phyloP scores from a whole-genome alignment of 768 basidiomycete genomes.

The Macrolepiota dolichaula region DNA sequence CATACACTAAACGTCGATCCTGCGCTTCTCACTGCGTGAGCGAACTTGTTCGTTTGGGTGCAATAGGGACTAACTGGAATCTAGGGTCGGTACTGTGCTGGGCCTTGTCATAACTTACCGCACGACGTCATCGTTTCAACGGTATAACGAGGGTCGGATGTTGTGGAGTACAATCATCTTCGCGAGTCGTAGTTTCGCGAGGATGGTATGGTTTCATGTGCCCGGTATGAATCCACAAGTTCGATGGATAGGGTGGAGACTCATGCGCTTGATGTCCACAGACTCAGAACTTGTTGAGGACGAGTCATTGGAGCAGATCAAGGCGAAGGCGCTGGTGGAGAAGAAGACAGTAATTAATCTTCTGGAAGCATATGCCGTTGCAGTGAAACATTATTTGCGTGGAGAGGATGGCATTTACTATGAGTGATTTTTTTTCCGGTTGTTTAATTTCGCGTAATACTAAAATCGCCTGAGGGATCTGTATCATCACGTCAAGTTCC shows the following conservation, averaged over 20 bases:
- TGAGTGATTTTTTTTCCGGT: constrained; percentile 22
- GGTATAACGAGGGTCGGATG: constrained; percentile 72
- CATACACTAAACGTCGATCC: constrained; percentile 38
- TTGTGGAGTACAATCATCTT: constrained; percentile 70
- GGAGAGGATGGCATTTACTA: constrained; percentile 54
- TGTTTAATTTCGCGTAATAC: background rate
- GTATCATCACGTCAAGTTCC: constrained; percentile 68
- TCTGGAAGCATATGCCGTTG: constrained; percentile 60
- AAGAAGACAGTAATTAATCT: constrained; percentile 70
- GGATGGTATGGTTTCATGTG: constrained; percentile 68
- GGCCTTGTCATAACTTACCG: constrained; percentile 75
- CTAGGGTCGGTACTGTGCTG: constrained; percentile 56
- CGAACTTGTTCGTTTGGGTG: background rate
- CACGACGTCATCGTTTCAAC: constrained; percentile 69
- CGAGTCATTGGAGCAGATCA: constrained; percentile 26
- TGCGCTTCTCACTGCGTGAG: constrained; percentile 70
- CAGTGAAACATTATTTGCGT: constrained; percentile 68
- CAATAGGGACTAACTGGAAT: constrained; percentile 2
- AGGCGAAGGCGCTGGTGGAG: constrained; percentile 51
- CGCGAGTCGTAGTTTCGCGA: constrained; percentile 51
- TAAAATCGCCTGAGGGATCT: constrained; percentile 39
- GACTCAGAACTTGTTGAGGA: constrained; percentile 19
- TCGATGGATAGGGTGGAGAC: background rate
- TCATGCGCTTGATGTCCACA: constrained; percentile 6
- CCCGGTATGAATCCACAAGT: constrained; percentile 35